phyloP scores from a whole-genome alignment of 805 yeast species.

The Grigorovia jiainica region DNA sequence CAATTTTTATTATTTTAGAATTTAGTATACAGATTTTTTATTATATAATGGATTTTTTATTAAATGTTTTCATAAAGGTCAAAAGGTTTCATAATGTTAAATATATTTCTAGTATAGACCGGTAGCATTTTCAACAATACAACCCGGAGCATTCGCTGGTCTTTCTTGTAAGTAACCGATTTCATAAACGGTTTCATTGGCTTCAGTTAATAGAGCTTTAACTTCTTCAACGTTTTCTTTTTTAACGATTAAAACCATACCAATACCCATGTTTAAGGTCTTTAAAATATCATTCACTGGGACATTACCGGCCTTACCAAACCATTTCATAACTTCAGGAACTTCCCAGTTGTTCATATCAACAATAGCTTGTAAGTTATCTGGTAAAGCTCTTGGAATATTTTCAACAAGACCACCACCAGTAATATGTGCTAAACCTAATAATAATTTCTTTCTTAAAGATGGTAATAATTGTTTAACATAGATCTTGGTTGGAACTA shows the following conservation, averaged over 20 bases:
- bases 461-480: conserved; percentile 82
- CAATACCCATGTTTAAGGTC: conserved; percentile 93
- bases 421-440: conserved; percentile 94
- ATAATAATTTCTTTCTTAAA: conserved; percentile 52
- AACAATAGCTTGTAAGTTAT: conserved; percentile 64
- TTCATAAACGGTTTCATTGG: conserved; percentile 66
- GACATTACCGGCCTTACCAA: conserved; percentile 83
- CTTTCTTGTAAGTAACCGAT: conserved; percentile 53
- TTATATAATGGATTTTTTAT: no score
- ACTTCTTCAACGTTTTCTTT: conserved; percentile 53
- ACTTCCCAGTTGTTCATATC: conserved; percentile 77
- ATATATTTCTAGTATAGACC: conserved; percentile 14
- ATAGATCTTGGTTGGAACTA: conserved; percentile 88
- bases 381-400: conserved; percentile 89
- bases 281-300: conserved; percentile 77
- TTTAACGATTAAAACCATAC: conserved; percentile 86
- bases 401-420: conserved; percentile 98
- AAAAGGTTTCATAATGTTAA: neutral
- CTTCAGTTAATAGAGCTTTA: conserved; percentile 41
- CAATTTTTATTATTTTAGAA: no score
- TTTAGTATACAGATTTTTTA: no score
- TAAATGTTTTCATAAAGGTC: no score
- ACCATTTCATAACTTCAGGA: conserved; percentile 88
- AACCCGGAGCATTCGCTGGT: conserved; percentile 43
- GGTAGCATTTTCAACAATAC: conserved; percentile 42